Evolutionary conservation across 305 asterid species (phyloP).

Genomic region (Rubia tinctorum): DNA sequence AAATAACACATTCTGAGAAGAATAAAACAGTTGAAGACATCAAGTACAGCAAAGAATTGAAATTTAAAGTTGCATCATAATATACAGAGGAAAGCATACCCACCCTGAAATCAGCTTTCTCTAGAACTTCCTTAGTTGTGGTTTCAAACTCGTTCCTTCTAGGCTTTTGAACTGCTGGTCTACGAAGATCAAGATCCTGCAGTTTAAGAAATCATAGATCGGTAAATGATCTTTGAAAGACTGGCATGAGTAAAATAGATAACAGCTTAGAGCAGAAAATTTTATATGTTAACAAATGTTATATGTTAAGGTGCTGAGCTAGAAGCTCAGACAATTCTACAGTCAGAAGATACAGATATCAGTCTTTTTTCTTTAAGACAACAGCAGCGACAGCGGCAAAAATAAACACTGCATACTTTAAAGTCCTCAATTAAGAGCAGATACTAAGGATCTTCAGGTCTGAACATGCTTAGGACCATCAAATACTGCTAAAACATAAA

Average conservation of each 20-base stretch:
- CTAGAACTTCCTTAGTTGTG: slow-evolving; percentile 65
- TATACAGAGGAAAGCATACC: slow-evolving; percentile 17
- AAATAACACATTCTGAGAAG: slow-evolving; percentile 58
- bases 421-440: not conserved
- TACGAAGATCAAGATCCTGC: slow-evolving; percentile 78
- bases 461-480: not conserved
- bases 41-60: not conserved
- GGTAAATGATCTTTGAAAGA: slow-evolving; percentile 16
- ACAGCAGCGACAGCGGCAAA: not conserved
- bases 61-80: slow-evolving; percentile 2
- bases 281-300: too few relatives aligned
- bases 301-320: too few relatives aligned
- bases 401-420: not conserved
- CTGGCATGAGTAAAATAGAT: slow-evolving; percentile 7
- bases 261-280: slow-evolving; percentile 1
- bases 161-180: slow-evolving; percentile 64
- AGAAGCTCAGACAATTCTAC: not conserved
- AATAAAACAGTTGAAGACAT: not conserved
- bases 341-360: not conserved
- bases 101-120: slow-evolving; percentile 92
- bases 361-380: not conserved
- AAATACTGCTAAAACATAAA: not conserved
- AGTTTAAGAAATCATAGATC: slow-evolving; percentile 17
- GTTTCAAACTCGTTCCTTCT: slow-evolving; percentile 62
- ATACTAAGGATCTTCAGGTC: not conserved